Percentiles rank a stretch among this genome's conserved stretches.
Evolutionary conservation across 2,329 filamentous ascomycete species (phyloP).

Genomic region (Pestalotiopsis sp.): DNA sequence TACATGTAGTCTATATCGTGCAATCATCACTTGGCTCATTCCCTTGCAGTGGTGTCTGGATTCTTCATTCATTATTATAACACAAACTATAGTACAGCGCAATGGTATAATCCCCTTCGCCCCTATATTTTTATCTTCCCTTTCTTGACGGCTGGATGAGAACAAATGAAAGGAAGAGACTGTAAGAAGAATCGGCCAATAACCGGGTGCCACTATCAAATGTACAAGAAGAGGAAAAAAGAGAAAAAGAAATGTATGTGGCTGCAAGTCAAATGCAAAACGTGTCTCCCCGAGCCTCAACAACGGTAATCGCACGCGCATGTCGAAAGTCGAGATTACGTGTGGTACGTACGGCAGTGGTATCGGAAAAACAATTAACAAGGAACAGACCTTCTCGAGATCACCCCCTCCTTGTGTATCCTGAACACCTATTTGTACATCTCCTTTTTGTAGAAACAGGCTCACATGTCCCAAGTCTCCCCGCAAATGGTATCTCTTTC

Average conservation of each 20-base stretch:
- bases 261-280: background rate
- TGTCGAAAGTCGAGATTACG: background rate
- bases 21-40: too few relatives aligned
- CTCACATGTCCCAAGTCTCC: background rate
- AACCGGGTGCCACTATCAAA: background rate
- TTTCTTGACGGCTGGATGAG: background rate
- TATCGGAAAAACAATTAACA: background rate
- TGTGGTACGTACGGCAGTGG: background rate
- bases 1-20: too few relatives aligned
- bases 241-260: background rate
- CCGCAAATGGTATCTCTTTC: background rate
- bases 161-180: background rate
- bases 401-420: constrained; percentile 2
- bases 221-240: background rate
- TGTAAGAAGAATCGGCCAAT: background rate
- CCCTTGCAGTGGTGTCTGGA: too few relatives aligned
- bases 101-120: background rate
- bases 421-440: constrained; percentile 13
- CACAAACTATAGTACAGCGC: background rate
- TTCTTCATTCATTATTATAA: background rate
- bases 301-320: background rate
- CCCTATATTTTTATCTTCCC: background rate
- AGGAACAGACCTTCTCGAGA: constrained; percentile 6
- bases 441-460: background rate
- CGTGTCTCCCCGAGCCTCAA: background rate